Evolutionary conservation across 805 yeast genomes (phyloP).

Genomic region (Suhomyces kilbournensis): DNA sequence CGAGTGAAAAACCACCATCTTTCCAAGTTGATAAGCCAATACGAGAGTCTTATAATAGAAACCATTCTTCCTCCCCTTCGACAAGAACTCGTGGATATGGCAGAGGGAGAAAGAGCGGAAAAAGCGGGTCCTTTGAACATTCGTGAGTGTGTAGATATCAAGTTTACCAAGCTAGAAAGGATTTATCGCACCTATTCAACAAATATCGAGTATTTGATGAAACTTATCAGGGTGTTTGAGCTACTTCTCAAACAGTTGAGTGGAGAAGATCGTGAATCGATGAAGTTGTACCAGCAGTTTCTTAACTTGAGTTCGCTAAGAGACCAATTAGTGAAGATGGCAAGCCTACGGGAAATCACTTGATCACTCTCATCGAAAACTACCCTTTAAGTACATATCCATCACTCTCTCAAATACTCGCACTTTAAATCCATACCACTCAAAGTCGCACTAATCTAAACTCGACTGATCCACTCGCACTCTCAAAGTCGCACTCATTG

Average conservation of each 20-base stretch:
- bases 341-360: no score
- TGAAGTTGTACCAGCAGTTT: constrained; percentile 9
- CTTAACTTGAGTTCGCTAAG: constrained; percentile 4
- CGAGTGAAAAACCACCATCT: constrained; percentile 22
- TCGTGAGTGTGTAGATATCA: constrained; percentile 3
- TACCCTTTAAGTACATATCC: no score
- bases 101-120: background rate
- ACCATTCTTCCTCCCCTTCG: constrained; percentile 29
- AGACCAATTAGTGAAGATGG: background rate
- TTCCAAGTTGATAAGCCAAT: constrained; percentile 20
- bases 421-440: no score
- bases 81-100: constrained; percentile 11
- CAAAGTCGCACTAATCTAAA: no score
- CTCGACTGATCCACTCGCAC: no score
- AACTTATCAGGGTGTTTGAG: constrained; percentile 1
- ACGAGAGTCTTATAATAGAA: constrained; percentile 27
- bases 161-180: constrained; percentile 3
- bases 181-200: constrained; percentile 7
- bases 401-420: no score
- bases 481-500: no score
- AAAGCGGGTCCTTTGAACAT: background rate
- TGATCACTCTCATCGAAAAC: no score
- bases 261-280: constrained; percentile 1
- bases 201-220: constrained; percentile 7
- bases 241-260: constrained; percentile 3